These are phyloP conservation scores for Eremochloa ophiuroides DNA, from an alignment of 176 grass and related monocot species.

Conservation along the genomic window DNA sequence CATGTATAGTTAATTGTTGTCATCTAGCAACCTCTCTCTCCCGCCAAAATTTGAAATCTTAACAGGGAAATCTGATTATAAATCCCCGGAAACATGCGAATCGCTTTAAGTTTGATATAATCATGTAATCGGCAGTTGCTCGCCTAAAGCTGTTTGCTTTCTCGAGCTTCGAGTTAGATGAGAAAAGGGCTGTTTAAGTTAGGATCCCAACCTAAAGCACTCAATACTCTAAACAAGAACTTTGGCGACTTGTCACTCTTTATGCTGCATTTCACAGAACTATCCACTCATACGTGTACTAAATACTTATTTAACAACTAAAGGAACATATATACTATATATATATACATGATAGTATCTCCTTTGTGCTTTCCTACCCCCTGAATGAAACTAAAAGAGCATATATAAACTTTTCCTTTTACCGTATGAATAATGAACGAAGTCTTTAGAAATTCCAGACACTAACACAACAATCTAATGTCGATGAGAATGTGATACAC, in stretches of 20 bases:
- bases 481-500: neutral
- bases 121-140: constrained; percentile 20
- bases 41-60: constrained; percentile 54
- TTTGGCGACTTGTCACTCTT: constrained; percentile 29
- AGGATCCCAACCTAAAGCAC: constrained; percentile 44
- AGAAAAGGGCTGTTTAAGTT: constrained; percentile 5
- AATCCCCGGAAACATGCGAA: constrained; percentile 34
- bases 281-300: constrained; percentile 19
- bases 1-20: neutral
- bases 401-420: neutral
- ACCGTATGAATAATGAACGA: neutral
- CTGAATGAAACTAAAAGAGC: neutral
- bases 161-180: constrained; percentile 27
- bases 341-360: neutral
- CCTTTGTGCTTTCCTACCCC: neutral
- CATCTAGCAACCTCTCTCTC: constrained; percentile 22
- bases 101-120: constrained; percentile 33
- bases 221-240: constrained; percentile 22
- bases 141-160: constrained; percentile 36
- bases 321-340: neutral
- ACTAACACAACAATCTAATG: neutral
- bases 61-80: constrained; percentile 34
- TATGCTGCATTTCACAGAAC: constrained; percentile 25
- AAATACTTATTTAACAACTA: neutral
- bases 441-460: neutral